phyloP scores from a whole-genome alignment of 139 green algal species.

The Auxenochlorella protothecoides region DNA sequence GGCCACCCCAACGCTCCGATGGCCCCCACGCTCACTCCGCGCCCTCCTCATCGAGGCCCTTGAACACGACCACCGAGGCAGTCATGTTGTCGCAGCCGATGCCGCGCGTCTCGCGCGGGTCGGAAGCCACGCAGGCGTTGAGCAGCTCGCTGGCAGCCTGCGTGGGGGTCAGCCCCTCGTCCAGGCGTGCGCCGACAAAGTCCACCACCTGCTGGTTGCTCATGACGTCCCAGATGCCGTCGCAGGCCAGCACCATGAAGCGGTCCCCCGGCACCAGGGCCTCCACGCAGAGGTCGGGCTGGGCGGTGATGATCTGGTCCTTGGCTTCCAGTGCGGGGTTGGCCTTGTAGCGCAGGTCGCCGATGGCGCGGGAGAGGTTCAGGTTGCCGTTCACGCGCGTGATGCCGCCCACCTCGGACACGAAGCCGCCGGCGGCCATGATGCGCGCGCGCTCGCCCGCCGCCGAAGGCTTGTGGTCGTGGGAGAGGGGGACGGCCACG shows the following conservation, averaged over 20 bases:
- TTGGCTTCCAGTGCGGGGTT: conserved; percentile 33
- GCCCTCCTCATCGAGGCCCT: neutral
- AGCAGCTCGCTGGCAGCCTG: conserved; percentile 62
- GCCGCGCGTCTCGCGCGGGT: conserved; percentile 70
- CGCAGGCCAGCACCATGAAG: conserved; percentile 89
- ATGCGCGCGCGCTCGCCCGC: conserved; percentile 65
- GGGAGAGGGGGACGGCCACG: conserved; percentile 29
- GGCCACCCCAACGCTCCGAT: too few relatives aligned
- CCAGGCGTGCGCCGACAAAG: conserved; percentile 63
- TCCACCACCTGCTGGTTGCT: conserved; percentile 76
- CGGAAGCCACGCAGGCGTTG: conserved; percentile 74
- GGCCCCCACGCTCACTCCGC: too few relatives aligned
- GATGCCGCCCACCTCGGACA: conserved; percentile 35
- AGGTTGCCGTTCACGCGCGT: conserved; percentile 87
- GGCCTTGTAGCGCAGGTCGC: conserved; percentile 91
- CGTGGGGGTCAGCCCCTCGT: conserved; percentile 22
- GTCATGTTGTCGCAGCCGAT: conserved; percentile 94
- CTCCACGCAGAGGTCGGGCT: conserved; percentile 51
- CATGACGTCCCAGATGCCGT: conserved; percentile 92
- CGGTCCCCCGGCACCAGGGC: conserved; percentile 50
- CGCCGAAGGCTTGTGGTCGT: conserved; percentile 78
- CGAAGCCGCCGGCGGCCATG: conserved; percentile 63
- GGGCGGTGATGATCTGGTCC: conserved; percentile 71
- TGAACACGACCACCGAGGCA: conserved; percentile 39
- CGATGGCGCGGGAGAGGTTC: conserved; percentile 89